Evolutionary conservation across 2,329 filamentous ascomycete genomes (phyloP).

Genomic region (Aspergillus sp.): DNA sequence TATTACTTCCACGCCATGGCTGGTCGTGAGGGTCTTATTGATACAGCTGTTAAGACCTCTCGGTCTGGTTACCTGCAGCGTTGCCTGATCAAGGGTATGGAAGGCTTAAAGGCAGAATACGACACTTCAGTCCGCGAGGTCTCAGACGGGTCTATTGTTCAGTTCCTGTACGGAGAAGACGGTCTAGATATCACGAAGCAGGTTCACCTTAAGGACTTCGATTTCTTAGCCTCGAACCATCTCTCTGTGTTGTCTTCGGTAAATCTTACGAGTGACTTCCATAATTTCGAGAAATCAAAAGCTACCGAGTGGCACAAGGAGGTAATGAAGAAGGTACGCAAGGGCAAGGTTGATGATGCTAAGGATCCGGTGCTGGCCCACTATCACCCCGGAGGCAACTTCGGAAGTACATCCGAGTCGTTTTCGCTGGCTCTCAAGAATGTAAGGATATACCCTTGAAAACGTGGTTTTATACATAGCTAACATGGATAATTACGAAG

Average conservation of each 20-base stretch:
- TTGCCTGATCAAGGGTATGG: conserved; percentile 98
- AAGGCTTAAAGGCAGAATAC: conserved; percentile 85
- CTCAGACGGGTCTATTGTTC: conserved; percentile 83
- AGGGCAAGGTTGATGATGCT: conserved; percentile 57
- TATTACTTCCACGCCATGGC: conserved; percentile 99
- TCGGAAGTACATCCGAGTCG: conserved; percentile 82
- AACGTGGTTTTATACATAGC: conserved; percentile 2
- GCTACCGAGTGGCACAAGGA: conserved; percentile 55
- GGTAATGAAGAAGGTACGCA: conserved; percentile 72
- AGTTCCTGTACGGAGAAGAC: conserved; percentile 96
- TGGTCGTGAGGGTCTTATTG: conserved; percentile 93
- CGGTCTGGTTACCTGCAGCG: conserved; percentile 93
- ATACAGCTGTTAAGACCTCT: conserved; percentile 97
- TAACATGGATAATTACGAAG: conserved; percentile 23
- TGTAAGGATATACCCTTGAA: conserved; percentile 29
- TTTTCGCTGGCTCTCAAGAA: conserved; percentile 66
- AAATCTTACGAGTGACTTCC: conserved; percentile 54
- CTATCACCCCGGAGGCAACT: conserved; percentile 68
- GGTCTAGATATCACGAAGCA: conserved; percentile 91
- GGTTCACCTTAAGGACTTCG: conserved; percentile 82
- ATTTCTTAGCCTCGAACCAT: conserved; percentile 82
- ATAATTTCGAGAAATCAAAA: conserved; percentile 59
- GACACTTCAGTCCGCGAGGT: conserved; percentile 84
- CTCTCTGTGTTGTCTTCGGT: conserved; percentile 71
- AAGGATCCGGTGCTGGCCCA: conserved; percentile 69